phyloP scores from a whole-genome alignment of 1,284 basidiomycete genomes.

The Phenoliferia sp. region DNA sequence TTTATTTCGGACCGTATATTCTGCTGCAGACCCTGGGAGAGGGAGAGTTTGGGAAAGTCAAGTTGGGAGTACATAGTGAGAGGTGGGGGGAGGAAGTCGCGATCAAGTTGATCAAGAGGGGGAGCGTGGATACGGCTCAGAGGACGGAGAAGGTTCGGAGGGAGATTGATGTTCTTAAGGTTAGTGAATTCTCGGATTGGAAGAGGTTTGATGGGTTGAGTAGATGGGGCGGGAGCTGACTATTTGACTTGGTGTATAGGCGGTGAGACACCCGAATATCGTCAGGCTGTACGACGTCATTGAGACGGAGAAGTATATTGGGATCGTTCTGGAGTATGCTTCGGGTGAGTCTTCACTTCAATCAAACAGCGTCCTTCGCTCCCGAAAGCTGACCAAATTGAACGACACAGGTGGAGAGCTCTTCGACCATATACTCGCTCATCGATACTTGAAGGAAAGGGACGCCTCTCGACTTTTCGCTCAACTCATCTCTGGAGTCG shows the following conservation, averaged over 20 bases:
- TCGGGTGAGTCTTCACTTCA: slow-evolving; percentile 50
- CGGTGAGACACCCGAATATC: slow-evolving; percentile 95
- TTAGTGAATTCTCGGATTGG: too few species aligned
- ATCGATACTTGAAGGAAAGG: slow-evolving; percentile 90
- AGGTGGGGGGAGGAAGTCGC: slow-evolving; percentile 96
- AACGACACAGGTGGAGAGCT: slow-evolving; percentile 78
- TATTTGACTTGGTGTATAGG: slow-evolving; percentile 48
- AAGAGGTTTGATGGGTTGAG: not conserved
- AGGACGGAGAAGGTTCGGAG: slow-evolving; percentile 72
- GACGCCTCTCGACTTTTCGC: slow-evolving; percentile 96
- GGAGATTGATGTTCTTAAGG: slow-evolving; percentile 94
- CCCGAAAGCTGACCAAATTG: not conserved
- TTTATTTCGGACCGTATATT: slow-evolving; percentile 92
- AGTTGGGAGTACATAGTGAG: slow-evolving; percentile 86
- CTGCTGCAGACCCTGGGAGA: slow-evolving; percentile 94
- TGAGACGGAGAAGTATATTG: slow-evolving; percentile 99
- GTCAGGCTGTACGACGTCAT: slow-evolving; percentile 98
- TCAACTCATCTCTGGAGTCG: slow-evolving; percentile 96
- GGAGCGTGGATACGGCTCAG: slow-evolving; percentile 70
- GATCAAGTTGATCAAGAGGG: slow-evolving; percentile 92
- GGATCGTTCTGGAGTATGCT: slow-evolving; percentile 97
- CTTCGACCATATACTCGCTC: slow-evolving; percentile 98
- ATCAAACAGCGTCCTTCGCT: not conserved
- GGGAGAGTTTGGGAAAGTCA: slow-evolving; percentile 99
- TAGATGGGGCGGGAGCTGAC: not conserved